Conservation (phyloP, 257 asterid species). For the Solanum sitiens region DNA sequence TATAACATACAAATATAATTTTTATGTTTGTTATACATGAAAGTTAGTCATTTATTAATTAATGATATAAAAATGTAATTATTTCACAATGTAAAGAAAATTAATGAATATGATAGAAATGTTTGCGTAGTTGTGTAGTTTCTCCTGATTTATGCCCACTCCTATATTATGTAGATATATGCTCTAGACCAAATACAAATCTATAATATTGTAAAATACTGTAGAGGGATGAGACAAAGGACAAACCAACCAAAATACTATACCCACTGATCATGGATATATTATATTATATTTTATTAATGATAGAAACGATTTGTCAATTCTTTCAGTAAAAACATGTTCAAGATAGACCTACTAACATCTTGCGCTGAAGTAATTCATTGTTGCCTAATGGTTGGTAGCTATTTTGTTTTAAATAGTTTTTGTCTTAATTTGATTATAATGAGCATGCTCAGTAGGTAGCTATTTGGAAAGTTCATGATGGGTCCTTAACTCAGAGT, state of each 20-base stretch:
- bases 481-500: background rate
- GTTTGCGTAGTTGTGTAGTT: too few species aligned
- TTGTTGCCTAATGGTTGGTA: background rate
- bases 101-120: too few species aligned
- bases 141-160: too few species aligned
- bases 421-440: background rate
- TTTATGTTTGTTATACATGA: too few species aligned
- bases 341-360: background rate
- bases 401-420: too few species aligned
- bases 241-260: background rate
- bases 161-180: too few species aligned
- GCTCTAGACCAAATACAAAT: background rate
- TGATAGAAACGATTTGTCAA: background rate
- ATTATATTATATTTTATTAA: too few species aligned
- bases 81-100: too few species aligned
- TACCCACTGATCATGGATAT: background rate
- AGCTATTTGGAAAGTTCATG: background rate
- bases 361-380: background rate
- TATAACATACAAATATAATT: too few species aligned
- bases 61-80: too few species aligned
- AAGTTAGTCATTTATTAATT: fast-evolving
- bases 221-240: background rate
- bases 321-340: background rate
- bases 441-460: background rate
- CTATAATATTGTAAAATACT: background rate